These are phyloP conservation scores for Kalanchoe fedtschenkoi DNA, from an alignment of 164 flowering plant species.

Conservation along the genomic window DNA sequence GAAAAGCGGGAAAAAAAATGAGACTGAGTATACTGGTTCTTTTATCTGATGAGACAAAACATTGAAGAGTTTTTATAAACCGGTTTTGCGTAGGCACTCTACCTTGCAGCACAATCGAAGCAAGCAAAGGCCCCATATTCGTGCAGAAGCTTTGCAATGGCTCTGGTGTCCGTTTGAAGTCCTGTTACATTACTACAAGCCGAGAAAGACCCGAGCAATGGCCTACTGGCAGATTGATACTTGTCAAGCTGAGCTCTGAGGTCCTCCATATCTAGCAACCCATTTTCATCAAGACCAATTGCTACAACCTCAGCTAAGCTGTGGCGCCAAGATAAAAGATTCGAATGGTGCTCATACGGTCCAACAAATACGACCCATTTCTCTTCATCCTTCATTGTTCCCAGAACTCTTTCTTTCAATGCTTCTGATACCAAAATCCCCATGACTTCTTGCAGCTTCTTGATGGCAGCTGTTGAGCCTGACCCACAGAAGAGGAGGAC, in stretches of 20 bases:
- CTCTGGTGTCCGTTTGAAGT: slow-evolving; percentile 36
- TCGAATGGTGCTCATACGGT: slow-evolving; percentile 62
- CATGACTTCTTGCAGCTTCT: slow-evolving; percentile 60
- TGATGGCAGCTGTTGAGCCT: slow-evolving; percentile 50
- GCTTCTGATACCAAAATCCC: slow-evolving; percentile 39
- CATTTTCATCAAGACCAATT: slow-evolving; percentile 40
- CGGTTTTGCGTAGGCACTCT: too few relatives aligned
- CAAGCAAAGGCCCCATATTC: slow-evolving; percentile 61
- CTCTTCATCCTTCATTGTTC: slow-evolving; percentile 24
- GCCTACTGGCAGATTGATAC: slow-evolving; percentile 28
- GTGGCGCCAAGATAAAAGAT: slow-evolving; percentile 58
- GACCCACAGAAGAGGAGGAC: slow-evolving; percentile 53
- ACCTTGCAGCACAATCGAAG: slow-evolving; percentile 76
- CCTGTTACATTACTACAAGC: slow-evolving; percentile 85
- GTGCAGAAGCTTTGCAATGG: slow-evolving; percentile 51
- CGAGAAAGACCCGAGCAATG: slow-evolving; percentile 71
- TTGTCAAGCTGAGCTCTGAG: slow-evolving; percentile 24
- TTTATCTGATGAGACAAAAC: neutral
- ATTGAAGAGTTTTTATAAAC: neutral
- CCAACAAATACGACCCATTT: slow-evolving; percentile 66
- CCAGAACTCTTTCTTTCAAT: slow-evolving; percentile 24
- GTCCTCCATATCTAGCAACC: slow-evolving; percentile 41
- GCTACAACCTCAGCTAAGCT: slow-evolving; percentile 52
- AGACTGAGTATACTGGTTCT: neutral
- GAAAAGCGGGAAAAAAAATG: neutral